A percentile compares a stretch with the other conserved stretches of the same genome.
These are phyloP conservation scores for Xylaria acuta DNA, from an alignment of 495 filamentous ascomycete genomes.

Conservation along the genomic window DNA sequence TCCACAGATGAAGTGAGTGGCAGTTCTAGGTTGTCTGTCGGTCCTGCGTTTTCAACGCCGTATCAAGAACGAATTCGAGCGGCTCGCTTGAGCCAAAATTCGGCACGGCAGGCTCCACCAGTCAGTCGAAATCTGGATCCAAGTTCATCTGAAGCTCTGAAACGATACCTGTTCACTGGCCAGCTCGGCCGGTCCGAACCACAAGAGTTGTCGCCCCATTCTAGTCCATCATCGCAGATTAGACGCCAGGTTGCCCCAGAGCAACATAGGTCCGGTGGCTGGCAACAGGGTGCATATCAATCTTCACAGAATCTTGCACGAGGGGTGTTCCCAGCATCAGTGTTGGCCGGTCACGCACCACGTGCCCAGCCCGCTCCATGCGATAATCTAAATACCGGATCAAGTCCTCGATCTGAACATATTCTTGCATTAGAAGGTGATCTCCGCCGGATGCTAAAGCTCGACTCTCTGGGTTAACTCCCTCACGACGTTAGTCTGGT, in stretches of 20 bases:
- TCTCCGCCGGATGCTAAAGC: slow-evolving; percentile 57
- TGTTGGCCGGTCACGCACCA: slow-evolving; percentile 32
- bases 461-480: slow-evolving; percentile 38
- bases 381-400: slow-evolving; percentile 20
- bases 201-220: background rate
- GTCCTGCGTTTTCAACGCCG: slow-evolving; percentile 70
- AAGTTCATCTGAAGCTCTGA: slow-evolving; percentile 44
- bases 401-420: slow-evolving; percentile 38
- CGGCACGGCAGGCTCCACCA: slow-evolving; percentile 29
- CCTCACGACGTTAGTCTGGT: background rate
- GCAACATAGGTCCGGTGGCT: slow-evolving; percentile 23
- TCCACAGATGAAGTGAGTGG: slow-evolving; percentile 73
- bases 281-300: slow-evolving; percentile 8
- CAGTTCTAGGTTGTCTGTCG: slow-evolving; percentile 56
- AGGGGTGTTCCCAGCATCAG: slow-evolving; percentile 35
- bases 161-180: slow-evolving; percentile 48
- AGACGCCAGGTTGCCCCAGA: slow-evolving; percentile 23
- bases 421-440: slow-evolving; percentile 55
- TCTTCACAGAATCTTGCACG: slow-evolving; percentile 24
- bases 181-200: slow-evolving; percentile 14
- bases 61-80: slow-evolving; percentile 71
- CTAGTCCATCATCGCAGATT: background rate
- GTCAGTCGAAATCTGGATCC: slow-evolving; percentile 21
- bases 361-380: slow-evolving; percentile 25
- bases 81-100: slow-evolving; percentile 44